Evolutionary conservation across 1,284 basidiomycete species (phyloP).

Genomic region (Rhodotorula glutinis): DNA sequence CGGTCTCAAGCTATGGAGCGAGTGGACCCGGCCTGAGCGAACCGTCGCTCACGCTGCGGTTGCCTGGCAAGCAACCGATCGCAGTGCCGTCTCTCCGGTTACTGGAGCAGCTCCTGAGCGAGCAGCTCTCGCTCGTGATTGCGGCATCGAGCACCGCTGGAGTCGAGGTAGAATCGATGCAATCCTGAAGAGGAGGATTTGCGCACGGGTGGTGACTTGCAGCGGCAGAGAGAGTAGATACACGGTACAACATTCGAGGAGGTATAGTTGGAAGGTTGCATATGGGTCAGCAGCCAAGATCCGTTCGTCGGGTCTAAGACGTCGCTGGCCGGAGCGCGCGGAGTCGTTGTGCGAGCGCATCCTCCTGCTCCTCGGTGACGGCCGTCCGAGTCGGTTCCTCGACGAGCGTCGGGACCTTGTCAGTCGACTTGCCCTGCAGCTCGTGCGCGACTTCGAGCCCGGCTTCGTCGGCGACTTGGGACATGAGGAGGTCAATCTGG

Average conservation of each 20-base stretch:
- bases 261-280: neutral
- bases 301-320: too few relatives aligned
- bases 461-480: conserved; percentile 93
- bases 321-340: conserved; percentile 67
- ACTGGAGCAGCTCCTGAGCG: conserved; percentile 19
- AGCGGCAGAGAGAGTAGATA: too few relatives aligned
- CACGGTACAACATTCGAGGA: neutral
- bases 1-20: too few relatives aligned
- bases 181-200: too few relatives aligned
- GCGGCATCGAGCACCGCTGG: neutral
- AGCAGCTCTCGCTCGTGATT: conserved; percentile 10
- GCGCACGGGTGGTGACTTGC: too few relatives aligned
- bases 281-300: too few relatives aligned
- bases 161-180: neutral
- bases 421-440: conserved; percentile 55
- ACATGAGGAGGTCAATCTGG: conserved; percentile 88
- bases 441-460: conserved; percentile 85
- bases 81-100: conserved; percentile 15
- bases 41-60: conserved; percentile 15
- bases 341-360: conserved; percentile 71
- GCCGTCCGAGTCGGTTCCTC: conserved; percentile 41
- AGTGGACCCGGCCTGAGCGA: neutral
- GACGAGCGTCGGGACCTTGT: conserved; percentile 49
- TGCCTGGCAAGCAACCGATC: conserved; percentile 20
- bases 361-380: conserved; percentile 64